Conservation (phyloP, 192 early-diverging fungal species). For the Podila clonocystis region DNA sequence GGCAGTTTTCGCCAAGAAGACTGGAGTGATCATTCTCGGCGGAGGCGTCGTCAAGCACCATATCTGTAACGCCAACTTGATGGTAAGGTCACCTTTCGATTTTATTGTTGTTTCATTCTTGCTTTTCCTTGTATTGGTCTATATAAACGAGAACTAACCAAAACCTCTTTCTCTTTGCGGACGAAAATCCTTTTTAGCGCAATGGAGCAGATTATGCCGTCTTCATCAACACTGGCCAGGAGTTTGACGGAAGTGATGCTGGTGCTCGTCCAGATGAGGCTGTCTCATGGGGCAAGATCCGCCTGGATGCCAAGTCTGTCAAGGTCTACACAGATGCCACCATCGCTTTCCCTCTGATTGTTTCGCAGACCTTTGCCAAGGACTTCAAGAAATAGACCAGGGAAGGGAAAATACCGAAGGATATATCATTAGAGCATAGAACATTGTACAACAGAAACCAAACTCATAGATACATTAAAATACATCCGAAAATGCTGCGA, state of each 20-base stretch:
- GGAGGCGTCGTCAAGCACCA: conserved; percentile 99
- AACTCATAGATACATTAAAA: not conserved
- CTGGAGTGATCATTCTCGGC: conserved; percentile 96
- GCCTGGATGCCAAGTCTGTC: conserved; percentile 79
- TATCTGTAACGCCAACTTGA: conserved; percentile 98
- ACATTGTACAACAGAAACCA: not conserved
- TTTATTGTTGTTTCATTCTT: not conserved
- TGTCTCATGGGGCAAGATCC: conserved; percentile 98
- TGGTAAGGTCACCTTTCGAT: conserved; percentile 62
- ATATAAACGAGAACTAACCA: not conserved
- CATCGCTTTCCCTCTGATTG: conserved; percentile 92
- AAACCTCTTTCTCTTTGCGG: not conserved
- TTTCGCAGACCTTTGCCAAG: conserved; percentile 95
- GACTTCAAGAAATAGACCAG: conserved; percentile 25
- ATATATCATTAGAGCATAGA: no score
- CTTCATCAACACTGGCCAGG: conserved; percentile 97
- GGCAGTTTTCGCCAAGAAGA: conserved; percentile 96
- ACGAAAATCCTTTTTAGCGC: conserved; percentile 55
- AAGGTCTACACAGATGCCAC: conserved; percentile 97
- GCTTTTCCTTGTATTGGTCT: not conserved
- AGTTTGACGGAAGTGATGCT: conserved; percentile 98
- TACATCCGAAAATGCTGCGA: not conserved
- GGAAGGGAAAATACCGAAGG: not conserved
- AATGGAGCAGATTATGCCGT: conserved; percentile 98
- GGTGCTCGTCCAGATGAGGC: conserved; percentile 98